Evolutionary conservation across 2,329 filamentous ascomycete species (phyloP).

Genomic region (Trichophyton mentagrophytes): DNA sequence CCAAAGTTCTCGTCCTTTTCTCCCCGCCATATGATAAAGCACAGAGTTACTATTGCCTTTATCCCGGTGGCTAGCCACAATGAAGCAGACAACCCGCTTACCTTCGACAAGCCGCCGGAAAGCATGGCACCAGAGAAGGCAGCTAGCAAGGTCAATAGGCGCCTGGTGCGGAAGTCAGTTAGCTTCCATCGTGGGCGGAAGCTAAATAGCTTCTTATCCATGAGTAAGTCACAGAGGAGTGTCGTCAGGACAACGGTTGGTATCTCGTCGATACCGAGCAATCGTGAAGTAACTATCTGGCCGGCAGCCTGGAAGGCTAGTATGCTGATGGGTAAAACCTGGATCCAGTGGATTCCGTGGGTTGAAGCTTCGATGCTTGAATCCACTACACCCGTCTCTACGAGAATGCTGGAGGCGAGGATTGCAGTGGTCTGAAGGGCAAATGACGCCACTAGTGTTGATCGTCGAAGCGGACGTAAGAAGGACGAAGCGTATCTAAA

Average conservation of each 20-base stretch:
- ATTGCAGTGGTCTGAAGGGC: slow-evolving; percentile 26
- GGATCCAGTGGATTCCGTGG: slow-evolving; percentile 25
- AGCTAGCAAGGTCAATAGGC: slow-evolving; percentile 26
- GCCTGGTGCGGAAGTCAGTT: slow-evolving; percentile 24
- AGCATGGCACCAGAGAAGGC: slow-evolving; percentile 31
- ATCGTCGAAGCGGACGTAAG: slow-evolving; percentile 24
- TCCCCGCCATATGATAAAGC: slow-evolving; percentile 27
- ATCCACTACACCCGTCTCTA: slow-evolving; percentile 23
- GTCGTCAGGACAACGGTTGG: slow-evolving; percentile 33
- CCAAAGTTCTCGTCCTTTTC: slow-evolving; percentile 8
- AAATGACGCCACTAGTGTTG: slow-evolving; percentile 30
- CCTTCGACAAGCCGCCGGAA: slow-evolving; percentile 28
- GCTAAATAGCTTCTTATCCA: slow-evolving; percentile 21
- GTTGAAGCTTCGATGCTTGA: slow-evolving; percentile 20
- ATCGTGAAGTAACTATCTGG: slow-evolving; percentile 28
- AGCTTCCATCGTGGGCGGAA: slow-evolving; percentile 14
- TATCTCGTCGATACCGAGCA: slow-evolving; percentile 28
- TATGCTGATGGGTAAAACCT: slow-evolving; percentile 27
- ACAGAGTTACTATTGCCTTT: slow-evolving; percentile 24
- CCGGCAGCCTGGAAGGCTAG: slow-evolving; percentile 32
- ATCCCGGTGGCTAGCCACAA: slow-evolving; percentile 30
- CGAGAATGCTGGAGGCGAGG: slow-evolving; percentile 24
- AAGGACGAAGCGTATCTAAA: slow-evolving; percentile 27
- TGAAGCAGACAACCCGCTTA: slow-evolving; percentile 24
- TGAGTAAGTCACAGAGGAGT: slow-evolving; percentile 28